A percentile compares a stretch with the other conserved stretches of the same genome.
Evolutionary conservation across 139 green algal species (phyloP).

Genomic region (Dunaliella sp.): DNA sequence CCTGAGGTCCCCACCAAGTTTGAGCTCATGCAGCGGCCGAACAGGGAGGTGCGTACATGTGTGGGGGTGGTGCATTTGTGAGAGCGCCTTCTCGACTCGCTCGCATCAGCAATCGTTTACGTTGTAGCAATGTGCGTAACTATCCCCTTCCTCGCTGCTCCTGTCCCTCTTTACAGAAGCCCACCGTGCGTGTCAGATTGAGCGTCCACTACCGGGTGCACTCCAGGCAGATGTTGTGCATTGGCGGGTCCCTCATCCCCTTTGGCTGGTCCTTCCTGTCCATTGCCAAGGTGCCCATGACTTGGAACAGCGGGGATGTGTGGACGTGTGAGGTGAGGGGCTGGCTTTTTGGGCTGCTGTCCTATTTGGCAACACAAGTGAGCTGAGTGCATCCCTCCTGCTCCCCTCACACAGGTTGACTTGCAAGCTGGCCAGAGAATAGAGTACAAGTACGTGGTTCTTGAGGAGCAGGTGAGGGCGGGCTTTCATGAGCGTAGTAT

Average conservation of each 20-base stretch:
- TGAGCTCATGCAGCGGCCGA: slow-evolving; percentile 30
- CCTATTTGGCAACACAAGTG: no score
- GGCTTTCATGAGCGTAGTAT: no score
- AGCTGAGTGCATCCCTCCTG: slow-evolving; percentile 51
- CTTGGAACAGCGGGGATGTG: slow-evolving; percentile 77
- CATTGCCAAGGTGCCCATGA: slow-evolving; percentile 90
- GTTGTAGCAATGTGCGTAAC: no score
- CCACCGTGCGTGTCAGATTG: slow-evolving; percentile 67
- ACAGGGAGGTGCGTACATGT: slow-evolving; percentile 16
- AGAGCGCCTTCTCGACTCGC: neutral
- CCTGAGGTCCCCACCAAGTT: slow-evolving; percentile 20
- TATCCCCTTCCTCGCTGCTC: no score
- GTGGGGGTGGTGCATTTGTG: neutral
- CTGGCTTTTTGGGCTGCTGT: no score
- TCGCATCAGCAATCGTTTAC: no score
- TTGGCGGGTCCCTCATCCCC: slow-evolving; percentile 76
- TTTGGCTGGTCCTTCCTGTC: slow-evolving; percentile 91
- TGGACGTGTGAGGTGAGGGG: slow-evolving; percentile 78
- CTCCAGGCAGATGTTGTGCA: slow-evolving; percentile 87
- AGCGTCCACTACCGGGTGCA: slow-evolving; percentile 83
- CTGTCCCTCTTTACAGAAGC: no score
- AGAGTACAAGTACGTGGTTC: slow-evolving; percentile 95
- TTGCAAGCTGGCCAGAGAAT: slow-evolving; percentile 73
- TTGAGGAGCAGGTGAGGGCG: slow-evolving; percentile 82
- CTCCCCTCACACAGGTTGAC: slow-evolving; percentile 63